Evolutionary conservation across 148 eudicot genomes (phyloP).

Genomic region (Arbutus unedo): DNA sequence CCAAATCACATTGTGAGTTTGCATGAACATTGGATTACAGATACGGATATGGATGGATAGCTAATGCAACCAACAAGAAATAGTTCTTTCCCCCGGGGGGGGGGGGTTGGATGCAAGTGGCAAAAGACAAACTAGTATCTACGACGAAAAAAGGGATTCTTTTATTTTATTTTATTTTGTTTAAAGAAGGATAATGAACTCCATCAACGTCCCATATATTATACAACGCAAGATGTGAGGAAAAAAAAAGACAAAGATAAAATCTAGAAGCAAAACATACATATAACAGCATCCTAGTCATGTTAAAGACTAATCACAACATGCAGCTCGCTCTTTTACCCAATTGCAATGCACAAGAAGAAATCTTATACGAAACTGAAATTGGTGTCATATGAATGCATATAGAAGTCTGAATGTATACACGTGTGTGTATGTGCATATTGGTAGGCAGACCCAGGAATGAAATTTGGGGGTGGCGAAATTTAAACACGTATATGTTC

Average conservation of each 20-base stretch:
- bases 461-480: too few species aligned
- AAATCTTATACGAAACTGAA: not conserved
- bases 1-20: not conserved
- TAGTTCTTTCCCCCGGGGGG: not conserved
- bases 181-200: not conserved
- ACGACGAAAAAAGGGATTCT: not conserved
- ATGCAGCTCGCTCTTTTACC: not conserved
- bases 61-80: not conserved
- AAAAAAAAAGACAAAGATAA: not conserved
- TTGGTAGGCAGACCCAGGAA: too few species aligned
- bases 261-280: too few species aligned
- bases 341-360: not conserved
- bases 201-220: not conserved
- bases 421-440: too few species aligned
- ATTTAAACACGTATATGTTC: too few species aligned
- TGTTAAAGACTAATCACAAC: not conserved
- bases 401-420: too few species aligned
- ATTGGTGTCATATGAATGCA: not conserved
- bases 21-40: not conserved
- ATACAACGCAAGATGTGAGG: not conserved
- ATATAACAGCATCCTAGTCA: not conserved
- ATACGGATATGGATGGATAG: not conserved
- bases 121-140: not conserved
- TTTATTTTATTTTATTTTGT: not conserved
- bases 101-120: too few species aligned